phyloP scores from a whole-genome alignment of 2,329 filamentous ascomycete genomes.

The Orbilia javanica region DNA sequence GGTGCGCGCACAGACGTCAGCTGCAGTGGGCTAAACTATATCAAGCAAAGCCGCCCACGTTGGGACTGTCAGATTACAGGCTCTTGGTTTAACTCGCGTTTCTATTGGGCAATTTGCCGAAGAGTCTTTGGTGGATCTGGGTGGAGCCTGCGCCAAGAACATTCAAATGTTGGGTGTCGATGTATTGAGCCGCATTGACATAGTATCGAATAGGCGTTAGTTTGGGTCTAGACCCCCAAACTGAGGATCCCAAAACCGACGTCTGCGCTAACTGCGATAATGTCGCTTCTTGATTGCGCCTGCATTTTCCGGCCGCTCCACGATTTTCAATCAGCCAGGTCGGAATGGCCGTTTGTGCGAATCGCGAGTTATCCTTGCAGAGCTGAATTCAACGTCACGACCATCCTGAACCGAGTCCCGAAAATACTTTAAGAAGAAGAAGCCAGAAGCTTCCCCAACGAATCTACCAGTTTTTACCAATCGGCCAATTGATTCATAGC shows the following conservation, averaged over 20 bases:
- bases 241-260: not conserved
- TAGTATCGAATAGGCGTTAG: conserved; percentile 4
- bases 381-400: conserved; percentile 42
- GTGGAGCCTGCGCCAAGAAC: conserved; percentile 49
- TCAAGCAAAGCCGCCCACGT: conserved; percentile 29
- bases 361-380: conserved; percentile 32
- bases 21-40: conserved; percentile 46
- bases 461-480: not conserved
- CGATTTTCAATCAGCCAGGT: conserved; percentile 33
- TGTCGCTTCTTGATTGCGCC: conserved; percentile 46
- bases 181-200: conserved; percentile 53
- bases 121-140: conserved; percentile 2
- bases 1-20: conserved; percentile 54
- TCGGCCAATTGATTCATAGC: conserved; percentile 10
- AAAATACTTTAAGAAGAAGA: not conserved
- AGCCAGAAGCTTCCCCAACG: not conserved
- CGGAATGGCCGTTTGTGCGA: conserved; percentile 46
- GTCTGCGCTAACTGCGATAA: conserved; percentile 51
- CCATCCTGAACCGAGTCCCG: conserved; percentile 6
- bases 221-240: conserved; percentile 38
- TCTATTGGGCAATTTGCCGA: conserved; percentile 48
- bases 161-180: conserved; percentile 3
- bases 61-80: conserved; percentile 50
- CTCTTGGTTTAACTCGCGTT: conserved; percentile 29
- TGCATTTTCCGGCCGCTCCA: conserved; percentile 7